Conservation (phyloP, 176 grass and related monocot species). For the Calamus simplicifolius region DNA sequence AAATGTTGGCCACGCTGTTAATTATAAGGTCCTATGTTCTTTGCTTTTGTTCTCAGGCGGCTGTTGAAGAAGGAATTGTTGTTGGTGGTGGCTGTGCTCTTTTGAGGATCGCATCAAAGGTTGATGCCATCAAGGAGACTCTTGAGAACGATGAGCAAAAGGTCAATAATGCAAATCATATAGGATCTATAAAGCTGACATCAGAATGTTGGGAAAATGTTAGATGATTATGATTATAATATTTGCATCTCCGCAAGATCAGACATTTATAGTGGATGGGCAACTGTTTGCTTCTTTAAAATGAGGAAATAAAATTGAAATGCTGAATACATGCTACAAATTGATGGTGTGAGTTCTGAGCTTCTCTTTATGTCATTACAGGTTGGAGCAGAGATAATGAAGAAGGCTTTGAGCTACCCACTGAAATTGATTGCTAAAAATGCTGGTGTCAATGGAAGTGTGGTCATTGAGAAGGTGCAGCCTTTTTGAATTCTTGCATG, state of each 20-base stretch:
- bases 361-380: conserved; percentile 14
- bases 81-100: conserved; percentile 96
- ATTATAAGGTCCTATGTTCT: no score
- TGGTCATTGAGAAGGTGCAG: conserved; percentile 82
- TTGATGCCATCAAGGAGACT: conserved; percentile 87
- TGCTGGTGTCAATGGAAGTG: conserved; percentile 92
- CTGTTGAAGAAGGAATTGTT: conserved; percentile 98
- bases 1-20: no score
- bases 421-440: conserved; percentile 98
- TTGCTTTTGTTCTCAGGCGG: conserved; percentile 40
- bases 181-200: no score
- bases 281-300: no score
- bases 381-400: conserved; percentile 94
- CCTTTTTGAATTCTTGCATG: neutral
- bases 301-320: no score
- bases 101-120: conserved; percentile 75
- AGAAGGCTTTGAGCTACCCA: conserved; percentile 85
- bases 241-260: neutral
- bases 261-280: no score
- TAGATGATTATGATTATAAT: neutral
- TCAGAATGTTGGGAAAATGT: no score
- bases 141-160: conserved; percentile 97
- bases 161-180: conserved; percentile 19
- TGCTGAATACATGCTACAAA: no score
- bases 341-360: no score